Evolutionary conservation across 176 grass and related monocot species (phyloP), one percentile per base, ranked within the genome.

Genomic region (Aegilops speltoides): DNA sequence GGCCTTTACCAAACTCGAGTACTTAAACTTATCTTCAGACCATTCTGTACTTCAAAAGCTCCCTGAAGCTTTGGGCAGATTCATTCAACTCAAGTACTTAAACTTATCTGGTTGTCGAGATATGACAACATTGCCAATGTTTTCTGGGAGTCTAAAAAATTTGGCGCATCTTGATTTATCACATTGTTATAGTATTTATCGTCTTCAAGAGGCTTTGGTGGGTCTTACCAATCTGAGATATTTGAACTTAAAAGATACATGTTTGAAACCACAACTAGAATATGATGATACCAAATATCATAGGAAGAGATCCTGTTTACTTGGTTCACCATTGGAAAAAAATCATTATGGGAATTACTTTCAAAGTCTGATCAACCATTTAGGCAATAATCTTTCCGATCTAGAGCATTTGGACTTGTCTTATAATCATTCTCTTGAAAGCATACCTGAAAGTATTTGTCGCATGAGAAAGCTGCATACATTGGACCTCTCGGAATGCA

Each of bases 71-170:
- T 66, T 80, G 11, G 37, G 78, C 2, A 46, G 37, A 14, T 66
- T 80, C 10, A 31, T 15, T 8, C 13, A 80, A 65, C 78, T 81
- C 9, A 48, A 67, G 38, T 81, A 65, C 29, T 48, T 81, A 46
- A 38, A 64, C 77, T 57, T 79, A 24, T 79, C 77, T 19, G 59
- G 59, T 43, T 79, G 56, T 6, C 23, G 1, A 17, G 4, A 3
- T 2, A 23, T 79, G 3, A 5, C 24, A 64, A 24, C 9, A 28
- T 28, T 79, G 36, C 77, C 77, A 19, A 23, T 2, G 25, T 40
- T 13, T 10, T 4, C 8, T 20, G 52, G 52, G 52, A 20, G 17
- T 8, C 52, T 63, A 10, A 63, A 23, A 25, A 3, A 10, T 13
- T 13, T 63, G 60, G 1, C 1, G 4, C 60, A 63, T 63, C 60